A percentile compares a stretch with the other conserved stretches of the same genome.
Evolutionary conservation across 176 grass and related monocot species (phyloP).

Genomic region (Pontederia crassipes): DNA sequence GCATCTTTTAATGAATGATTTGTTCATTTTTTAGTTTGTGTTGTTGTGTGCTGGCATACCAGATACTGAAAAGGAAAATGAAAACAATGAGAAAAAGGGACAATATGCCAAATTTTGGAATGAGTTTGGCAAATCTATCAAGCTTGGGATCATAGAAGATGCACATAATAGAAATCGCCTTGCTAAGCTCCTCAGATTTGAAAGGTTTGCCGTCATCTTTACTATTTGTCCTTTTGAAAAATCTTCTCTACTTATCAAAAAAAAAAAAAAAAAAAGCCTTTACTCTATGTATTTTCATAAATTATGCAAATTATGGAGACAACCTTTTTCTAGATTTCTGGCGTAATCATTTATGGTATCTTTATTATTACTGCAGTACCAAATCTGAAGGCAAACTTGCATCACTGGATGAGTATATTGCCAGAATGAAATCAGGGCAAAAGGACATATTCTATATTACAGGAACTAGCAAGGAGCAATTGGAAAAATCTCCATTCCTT

Average conservation of each 20-base stretch:
- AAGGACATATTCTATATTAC: constrained; percentile 97
- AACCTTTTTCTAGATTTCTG: background rate
- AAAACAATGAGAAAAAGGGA: constrained; percentile 76
- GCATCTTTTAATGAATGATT: background rate
- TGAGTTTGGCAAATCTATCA: constrained; percentile 97
- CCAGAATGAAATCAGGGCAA: constrained; percentile 92
- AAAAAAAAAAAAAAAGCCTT: background rate
- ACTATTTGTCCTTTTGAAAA: background rate
- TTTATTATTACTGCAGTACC: constrained; percentile 41
- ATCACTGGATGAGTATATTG: constrained; percentile 97
- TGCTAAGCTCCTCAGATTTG: constrained; percentile 91
- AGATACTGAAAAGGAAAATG: constrained; percentile 58
- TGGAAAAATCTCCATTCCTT: constrained; percentile 97
- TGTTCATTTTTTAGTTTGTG: background rate
- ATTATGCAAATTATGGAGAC: background rate
- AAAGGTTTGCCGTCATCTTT: constrained; percentile 39
- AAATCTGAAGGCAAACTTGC: constrained; percentile 94
- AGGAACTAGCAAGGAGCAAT: constrained; percentile 83
- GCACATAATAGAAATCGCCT: constrained; percentile 97
- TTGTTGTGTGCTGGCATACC: background rate
- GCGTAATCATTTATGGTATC: background rate
- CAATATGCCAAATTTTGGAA: constrained; percentile 95
- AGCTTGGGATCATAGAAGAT: constrained; percentile 97
- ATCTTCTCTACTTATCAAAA: no score
- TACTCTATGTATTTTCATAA: background rate